Evolutionary conservation across 495 filamentous ascomycete genomes (phyloP).

Genomic region (Penicillium samsonianum): DNA sequence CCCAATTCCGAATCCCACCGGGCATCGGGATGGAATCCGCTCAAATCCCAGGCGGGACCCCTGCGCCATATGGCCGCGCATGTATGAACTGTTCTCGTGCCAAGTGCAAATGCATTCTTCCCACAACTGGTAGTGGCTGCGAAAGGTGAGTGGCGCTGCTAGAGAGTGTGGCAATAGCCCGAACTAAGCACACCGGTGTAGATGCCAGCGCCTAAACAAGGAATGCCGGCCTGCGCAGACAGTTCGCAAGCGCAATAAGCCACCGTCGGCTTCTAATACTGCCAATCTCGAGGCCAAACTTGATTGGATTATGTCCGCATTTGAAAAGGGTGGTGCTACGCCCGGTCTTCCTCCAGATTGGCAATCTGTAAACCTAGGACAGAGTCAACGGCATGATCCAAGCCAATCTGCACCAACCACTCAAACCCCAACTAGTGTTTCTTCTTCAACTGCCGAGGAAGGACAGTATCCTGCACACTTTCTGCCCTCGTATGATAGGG

Average conservation of each 20-base stretch:
- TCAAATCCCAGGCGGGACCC: slow-evolving; percentile 20
- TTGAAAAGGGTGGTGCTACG: slow-evolving; percentile 31
- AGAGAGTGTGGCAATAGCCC: not conserved
- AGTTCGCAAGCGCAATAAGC: slow-evolving; percentile 36
- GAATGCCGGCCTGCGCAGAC: slow-evolving; percentile 41
- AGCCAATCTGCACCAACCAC: slow-evolving; percentile 1
- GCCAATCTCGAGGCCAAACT: slow-evolving; percentile 54
- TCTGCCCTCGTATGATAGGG: slow-evolving; percentile 3
- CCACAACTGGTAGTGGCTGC: slow-evolving; percentile 38
- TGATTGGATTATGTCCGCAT: slow-evolving; percentile 49
- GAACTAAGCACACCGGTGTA: slow-evolving; percentile 19
- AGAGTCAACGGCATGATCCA: slow-evolving; percentile 6
- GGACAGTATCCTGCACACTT: not conserved
- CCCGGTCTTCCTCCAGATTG: slow-evolving; percentile 17
- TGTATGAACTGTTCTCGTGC: slow-evolving; percentile 57
- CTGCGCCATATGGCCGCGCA: slow-evolving; percentile 48
- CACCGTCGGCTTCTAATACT: slow-evolving; percentile 29
- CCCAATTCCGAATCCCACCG: slow-evolving; percentile 23
- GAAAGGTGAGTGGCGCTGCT: slow-evolving; percentile 43
- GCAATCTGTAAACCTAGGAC: slow-evolving; percentile 16
- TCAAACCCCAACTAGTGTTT: slow-evolving; percentile 11
- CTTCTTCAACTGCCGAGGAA: slow-evolving; percentile 19
- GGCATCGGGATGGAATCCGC: slow-evolving; percentile 24
- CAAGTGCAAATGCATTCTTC: slow-evolving; percentile 57
- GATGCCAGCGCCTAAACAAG: slow-evolving; percentile 52